These are phyloP conservation scores for Wickerhamomyces kurtzmanii DNA, from an alignment of 805 yeast species.

Conservation along the genomic window DNA sequence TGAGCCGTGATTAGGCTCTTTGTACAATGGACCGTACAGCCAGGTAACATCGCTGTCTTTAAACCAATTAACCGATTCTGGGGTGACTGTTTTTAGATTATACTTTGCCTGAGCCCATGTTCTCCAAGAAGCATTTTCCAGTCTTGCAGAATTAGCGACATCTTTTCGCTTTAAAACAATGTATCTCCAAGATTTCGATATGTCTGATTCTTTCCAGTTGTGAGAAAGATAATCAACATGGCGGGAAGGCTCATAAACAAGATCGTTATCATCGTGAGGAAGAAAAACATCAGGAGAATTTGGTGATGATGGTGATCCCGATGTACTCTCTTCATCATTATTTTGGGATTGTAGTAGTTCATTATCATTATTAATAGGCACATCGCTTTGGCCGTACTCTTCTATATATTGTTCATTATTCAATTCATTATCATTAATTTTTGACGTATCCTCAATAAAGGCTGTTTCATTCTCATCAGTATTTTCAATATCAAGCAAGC, in stretches of 20 bases:
- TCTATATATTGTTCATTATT: slow-evolving; percentile 3
- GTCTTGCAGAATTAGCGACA: slow-evolving; percentile 71
- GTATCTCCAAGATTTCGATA: slow-evolving; percentile 93
- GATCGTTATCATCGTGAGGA: slow-evolving; percentile 75
- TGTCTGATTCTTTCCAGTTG: slow-evolving; percentile 91
- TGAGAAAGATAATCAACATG: slow-evolving; percentile 95
- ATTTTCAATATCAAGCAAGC: background rate
- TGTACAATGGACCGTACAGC: slow-evolving; percentile 79
- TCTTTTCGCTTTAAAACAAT: slow-evolving; percentile 75
- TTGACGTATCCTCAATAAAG: background rate
- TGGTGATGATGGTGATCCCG: slow-evolving; percentile 25
- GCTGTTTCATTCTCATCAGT: background rate
- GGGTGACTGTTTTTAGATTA: slow-evolving; percentile 71
- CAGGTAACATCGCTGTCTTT: slow-evolving; percentile 96
- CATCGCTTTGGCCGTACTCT: background rate
- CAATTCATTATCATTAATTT: background rate
- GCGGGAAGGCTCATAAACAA: slow-evolving; percentile 69
- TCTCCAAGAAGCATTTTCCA: slow-evolving; percentile 93
- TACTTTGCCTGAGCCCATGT: slow-evolving; percentile 94
- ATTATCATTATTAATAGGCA: slow-evolving; percentile 4
- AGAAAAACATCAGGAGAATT: slow-evolving; percentile 12
- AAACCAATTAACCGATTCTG: slow-evolving; percentile 90
- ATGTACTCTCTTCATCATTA: slow-evolving; percentile 4
- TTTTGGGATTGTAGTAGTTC: slow-evolving; percentile 1
- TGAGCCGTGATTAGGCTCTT: slow-evolving; percentile 8